phyloP scores from a whole-genome alignment of 163 green algal genomes.

The Scenedesmus sp. region DNA sequence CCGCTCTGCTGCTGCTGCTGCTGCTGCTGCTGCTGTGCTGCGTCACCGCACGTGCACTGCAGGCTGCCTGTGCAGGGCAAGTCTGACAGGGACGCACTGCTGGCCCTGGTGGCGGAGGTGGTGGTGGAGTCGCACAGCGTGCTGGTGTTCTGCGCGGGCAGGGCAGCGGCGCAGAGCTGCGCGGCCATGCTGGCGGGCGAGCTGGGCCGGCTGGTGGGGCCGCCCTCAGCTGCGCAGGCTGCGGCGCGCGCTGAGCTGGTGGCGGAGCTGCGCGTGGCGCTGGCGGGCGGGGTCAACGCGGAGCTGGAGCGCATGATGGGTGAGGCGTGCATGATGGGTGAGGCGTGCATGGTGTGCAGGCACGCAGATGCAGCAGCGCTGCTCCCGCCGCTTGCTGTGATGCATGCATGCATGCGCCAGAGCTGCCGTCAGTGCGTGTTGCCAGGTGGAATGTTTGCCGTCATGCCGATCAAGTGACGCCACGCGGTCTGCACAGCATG shows the following conservation, averaged over 20 bases:
- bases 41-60: not conserved
- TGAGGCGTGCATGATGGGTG: conserved; percentile 54
- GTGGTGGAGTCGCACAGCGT: conserved; percentile 64
- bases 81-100: conserved; percentile 68
- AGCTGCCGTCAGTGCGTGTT: no score
- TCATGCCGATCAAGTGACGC: no score
- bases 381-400: no score
- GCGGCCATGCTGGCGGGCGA: conserved; percentile 42
- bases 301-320: conserved; percentile 44
- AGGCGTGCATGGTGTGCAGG: not conserved
- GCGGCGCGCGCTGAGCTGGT: conserved; percentile 49
- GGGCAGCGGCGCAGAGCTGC: conserved; percentile 56
- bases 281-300: conserved; percentile 22
- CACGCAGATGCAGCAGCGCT: not conserved
- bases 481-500: no score
- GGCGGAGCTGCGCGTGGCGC: conserved; percentile 41
- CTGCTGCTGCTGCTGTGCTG: not conserved
- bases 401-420: no score
- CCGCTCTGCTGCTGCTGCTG: not conserved
- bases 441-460: no score
- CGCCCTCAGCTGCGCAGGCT: conserved; percentile 4
- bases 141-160: conserved; percentile 72
- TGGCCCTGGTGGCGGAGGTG: conserved; percentile 76
- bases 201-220: not conserved
- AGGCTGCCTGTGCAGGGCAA: not conserved